Percentiles rank a stretch among this genome's conserved stretches.
These are phyloP conservation scores for Salix suchowensis DNA, from an alignment of 345 rosid genomes.

Conservation along the genomic window DNA sequence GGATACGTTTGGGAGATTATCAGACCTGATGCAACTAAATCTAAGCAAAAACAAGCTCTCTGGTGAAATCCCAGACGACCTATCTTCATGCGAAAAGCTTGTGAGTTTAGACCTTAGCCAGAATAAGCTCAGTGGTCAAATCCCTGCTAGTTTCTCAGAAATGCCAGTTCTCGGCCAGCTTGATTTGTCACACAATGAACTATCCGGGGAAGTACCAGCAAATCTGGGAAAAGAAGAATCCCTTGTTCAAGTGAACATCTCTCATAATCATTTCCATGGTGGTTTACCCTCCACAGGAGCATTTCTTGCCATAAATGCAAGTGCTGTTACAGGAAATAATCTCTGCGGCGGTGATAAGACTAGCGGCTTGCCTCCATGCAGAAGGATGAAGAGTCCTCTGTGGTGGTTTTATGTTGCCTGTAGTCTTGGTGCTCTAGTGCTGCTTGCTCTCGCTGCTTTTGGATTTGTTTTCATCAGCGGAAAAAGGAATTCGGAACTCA, in stretches of 20 bases:
- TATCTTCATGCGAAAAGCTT: constrained; percentile 66
- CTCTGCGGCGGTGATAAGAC: constrained; percentile 52
- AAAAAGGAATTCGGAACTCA: constrained; percentile 28
- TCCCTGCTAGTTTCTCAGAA: constrained; percentile 42
- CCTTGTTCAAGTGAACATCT: constrained; percentile 26
- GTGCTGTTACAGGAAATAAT: constrained; percentile 57
- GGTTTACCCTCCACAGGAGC: constrained; percentile 65
- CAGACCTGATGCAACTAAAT: constrained; percentile 56
- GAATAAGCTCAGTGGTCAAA: constrained; percentile 55
- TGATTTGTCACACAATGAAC: constrained; percentile 61
- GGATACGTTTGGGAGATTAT: constrained; percentile 30
- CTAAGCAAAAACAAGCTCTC: constrained; percentile 51
- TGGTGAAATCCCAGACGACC: constrained; percentile 60
- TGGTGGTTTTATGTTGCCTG: constrained; percentile 52
- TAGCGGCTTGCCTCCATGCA: constrained; percentile 57
- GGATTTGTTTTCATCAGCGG: constrained; percentile 31
- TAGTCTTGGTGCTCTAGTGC: constrained; percentile 30
- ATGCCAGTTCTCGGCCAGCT: constrained; percentile 65
- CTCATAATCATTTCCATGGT: constrained; percentile 42
- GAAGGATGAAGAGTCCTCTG: constrained; percentile 22
- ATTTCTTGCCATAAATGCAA: constrained; percentile 71
- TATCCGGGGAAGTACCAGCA: constrained; percentile 60
- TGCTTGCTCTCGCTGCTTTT: constrained; percentile 31
- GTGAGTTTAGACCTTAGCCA: constrained; percentile 75
- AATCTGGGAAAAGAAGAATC: constrained; percentile 26